Evolutionary conservation across 192 early-diverging fungal species (phyloP), one percentile per base, ranked within the genome.

Genomic region (Coemansia sp.): DNA sequence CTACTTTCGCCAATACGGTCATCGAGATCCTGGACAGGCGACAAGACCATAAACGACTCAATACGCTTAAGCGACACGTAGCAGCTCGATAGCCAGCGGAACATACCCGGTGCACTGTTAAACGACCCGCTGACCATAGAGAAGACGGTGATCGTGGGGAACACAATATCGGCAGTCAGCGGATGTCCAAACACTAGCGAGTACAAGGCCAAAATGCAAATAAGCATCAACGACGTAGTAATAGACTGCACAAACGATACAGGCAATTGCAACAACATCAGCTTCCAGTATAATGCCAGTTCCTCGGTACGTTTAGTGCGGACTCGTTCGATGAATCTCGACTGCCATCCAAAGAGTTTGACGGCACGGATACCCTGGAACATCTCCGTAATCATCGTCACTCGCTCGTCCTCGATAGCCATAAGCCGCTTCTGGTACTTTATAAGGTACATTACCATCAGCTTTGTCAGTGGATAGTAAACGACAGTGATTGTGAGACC

Each of bases 311-410:
- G 86, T 24, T 87, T 84, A 13, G 73, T 83, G 4, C 85, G 79
- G 13, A 97, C 84, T 41, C 87, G 85, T 29, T 85, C 80, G 44
- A 88, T 70, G 67, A 98, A 94, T 56, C 86, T 81, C 43, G 82
- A 62, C 75, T 93, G 89, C 93, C 93, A 95, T 30, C 89, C 91
- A 80, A 93, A 93, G 62, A 98, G 88, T 74, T 99, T 99, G 62
- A 99, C 89, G 27, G 97, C 92, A 20, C 94, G 86, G 43, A 99
- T 97, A 40, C 93, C 95, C 77, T 93, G 85, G 49, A 96, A 80
- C 65, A 93, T 82, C 75, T 98, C 95, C 43, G 92, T 96, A 50
- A 93, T 87, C 66, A 88, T 83, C 18, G 88, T 87, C 39, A 97
- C 79, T 20, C 95, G 87, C 69, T 91, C 88, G 74, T 97, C 95